A percentile compares a stretch with the other conserved stretches of the same genome.
phyloP scores from a whole-genome alignment of 345 rosid genomes.

The Ceriops tagal region DNA sequence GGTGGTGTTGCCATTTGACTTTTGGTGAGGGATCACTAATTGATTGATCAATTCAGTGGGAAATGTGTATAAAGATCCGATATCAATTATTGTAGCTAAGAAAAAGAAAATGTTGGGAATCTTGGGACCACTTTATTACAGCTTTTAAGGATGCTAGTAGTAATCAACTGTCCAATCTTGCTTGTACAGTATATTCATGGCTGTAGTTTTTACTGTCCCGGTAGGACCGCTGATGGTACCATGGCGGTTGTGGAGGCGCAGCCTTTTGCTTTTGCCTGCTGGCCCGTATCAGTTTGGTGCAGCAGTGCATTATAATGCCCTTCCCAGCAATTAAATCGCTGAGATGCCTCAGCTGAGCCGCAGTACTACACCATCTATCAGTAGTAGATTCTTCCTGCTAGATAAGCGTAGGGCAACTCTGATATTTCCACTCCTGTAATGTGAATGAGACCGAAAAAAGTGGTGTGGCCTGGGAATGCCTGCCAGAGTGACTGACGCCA shows the following conservation, averaged over 20 bases:
- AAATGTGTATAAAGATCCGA: conserved; percentile 12
- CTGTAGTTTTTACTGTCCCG: conserved; percentile 2
- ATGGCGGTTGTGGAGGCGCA: conserved; percentile 14
- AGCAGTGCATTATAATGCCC: conserved; percentile 25
- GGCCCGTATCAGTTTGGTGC: neutral
- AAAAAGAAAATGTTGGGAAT: conserved; percentile 3
- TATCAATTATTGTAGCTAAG: conserved; percentile 15
- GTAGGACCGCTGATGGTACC: conserved; percentile 18
- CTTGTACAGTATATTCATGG: conserved; percentile 25
- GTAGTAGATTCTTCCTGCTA: no score
- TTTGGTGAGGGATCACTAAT: neutral
- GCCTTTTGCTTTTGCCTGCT: conserved; percentile 2
- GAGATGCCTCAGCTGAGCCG: conserved; percentile 8
- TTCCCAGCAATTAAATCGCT: conserved; percentile 32
- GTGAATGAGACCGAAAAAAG: no score
- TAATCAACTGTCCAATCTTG: conserved; percentile 13
- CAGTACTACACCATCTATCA: neutral
- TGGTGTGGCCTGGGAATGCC: no score
- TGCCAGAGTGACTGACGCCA: no score
- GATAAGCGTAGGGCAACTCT: no score
- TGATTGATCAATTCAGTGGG: neutral
- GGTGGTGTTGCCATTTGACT: neutral
- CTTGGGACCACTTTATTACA: conserved; percentile 13
- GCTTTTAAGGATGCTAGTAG: conserved; percentile 3
- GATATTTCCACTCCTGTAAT: no score